Evolutionary conservation across 805 yeast species (phyloP), one percentile per base, ranked within the genome.

Genomic region (Starmerella bombicola): DNA sequence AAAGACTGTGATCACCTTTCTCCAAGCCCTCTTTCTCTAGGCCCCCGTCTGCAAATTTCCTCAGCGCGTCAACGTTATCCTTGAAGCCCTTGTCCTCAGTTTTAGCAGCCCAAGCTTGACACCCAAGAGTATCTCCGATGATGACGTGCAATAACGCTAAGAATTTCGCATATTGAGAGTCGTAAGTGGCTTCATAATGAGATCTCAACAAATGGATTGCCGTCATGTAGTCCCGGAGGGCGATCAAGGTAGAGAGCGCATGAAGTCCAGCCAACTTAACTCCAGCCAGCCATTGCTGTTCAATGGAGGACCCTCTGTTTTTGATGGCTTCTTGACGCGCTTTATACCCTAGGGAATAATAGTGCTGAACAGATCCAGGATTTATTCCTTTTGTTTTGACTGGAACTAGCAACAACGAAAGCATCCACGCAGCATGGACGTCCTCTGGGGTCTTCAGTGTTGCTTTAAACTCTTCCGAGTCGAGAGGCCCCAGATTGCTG

Each of bases 331-430:
- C 55, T 5, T 38, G 36, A 17, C 64, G 47, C 1, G 65, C 64
- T 25, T 61, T 66, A 7, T 56, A 46, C 0, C 61, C 63, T 35
- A 63, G 41, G 7, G 50, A 37, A 40, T 63, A 62, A 44, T 57
- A 57, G 28, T 43, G 43, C 33, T 51, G 53, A 6, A 62, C 42
- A 2, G 62, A 58, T 5, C 53, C 40, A 31, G 57, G 63, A 37
- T 55, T 55, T 37, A 62, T 60, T 2, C 63, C 62, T 17, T 52
- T 52, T 4, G 60, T 48, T 35, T 52, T 57, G 15, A 60, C 48
- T 20, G 58, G 55, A 17, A 57, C 53, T 4, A 56, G 40, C 22
- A 60, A 40, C 8, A 61, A 47, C 24, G 65, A 39, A 20, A 63
- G 44, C 3, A 53, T 49, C 65, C 66, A 63, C 6, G 61, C 58